These are phyloP conservation scores for Trifolium dubium DNA, from an alignment of 306 rosid genomes.

Conservation along the genomic window DNA sequence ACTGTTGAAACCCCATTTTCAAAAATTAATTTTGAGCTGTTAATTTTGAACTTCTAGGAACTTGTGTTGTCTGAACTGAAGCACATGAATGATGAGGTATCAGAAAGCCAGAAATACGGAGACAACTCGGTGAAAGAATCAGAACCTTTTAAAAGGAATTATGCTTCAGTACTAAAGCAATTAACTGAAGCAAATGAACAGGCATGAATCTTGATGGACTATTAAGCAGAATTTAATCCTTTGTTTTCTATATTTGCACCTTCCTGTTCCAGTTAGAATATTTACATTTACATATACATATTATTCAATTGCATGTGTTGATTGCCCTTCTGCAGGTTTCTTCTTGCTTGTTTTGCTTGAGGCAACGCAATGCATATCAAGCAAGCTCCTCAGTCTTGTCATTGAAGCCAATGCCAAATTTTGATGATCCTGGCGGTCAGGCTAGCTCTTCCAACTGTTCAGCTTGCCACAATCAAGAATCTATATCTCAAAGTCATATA, in stretches of 20 bases:
- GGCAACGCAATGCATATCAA: constrained; percentile 87
- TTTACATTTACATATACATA: not conserved
- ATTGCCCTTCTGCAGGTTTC: constrained; percentile 70
- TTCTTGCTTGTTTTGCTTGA: constrained; percentile 76
- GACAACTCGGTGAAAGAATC: constrained; percentile 69
- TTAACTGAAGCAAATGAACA: constrained; percentile 81
- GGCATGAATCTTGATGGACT: constrained; percentile 54
- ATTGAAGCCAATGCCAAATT: constrained; percentile 54
- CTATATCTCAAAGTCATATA: constrained; percentile 71
- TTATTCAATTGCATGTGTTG: constrained; percentile 35
- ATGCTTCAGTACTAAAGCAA: constrained; percentile 81
- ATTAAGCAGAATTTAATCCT: constrained; percentile 33
- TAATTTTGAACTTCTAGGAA: constrained; percentile 65
- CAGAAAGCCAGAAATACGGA: constrained; percentile 68
- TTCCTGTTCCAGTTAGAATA: constrained; percentile 26
- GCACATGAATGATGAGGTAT: constrained; percentile 74
- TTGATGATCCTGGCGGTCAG: constrained; percentile 63
- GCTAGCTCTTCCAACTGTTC: constrained; percentile 59
- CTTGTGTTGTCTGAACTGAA: constrained; percentile 80
- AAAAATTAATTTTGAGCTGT: constrained; percentile 41
- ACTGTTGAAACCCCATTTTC: constrained; percentile 22
- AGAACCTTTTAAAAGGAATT: constrained; percentile 80
- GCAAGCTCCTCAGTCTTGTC: constrained; percentile 58
- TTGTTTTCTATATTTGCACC: constrained; percentile 21
- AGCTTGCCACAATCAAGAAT: constrained; percentile 61